Evolutionary conservation across 2,329 filamentous ascomycete genomes (phyloP), one percentile per base, ranked within the genome.

Genomic region (Epicoccum sorghinum): DNA sequence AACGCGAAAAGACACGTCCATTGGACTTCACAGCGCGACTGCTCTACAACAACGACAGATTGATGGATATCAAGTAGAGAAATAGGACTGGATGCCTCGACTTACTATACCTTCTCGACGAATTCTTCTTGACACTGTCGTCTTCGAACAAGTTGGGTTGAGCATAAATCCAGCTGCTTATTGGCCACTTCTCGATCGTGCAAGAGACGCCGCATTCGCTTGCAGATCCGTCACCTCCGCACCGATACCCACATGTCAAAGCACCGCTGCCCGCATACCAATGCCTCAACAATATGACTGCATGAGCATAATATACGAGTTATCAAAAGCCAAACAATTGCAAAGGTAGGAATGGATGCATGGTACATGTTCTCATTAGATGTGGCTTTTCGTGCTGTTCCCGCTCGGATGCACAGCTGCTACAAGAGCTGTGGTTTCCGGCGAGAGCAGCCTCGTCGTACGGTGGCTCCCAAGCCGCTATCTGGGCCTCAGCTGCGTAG

Each of bases 351-450:
- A 18, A 18, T 18, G 18, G 53, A 29, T 58, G 51, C 51, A 40
- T 52, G 55, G 33, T 55, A 61, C 60, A 61, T 61, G 46, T 57
- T 58, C 43, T 61, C 56, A 66, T 66, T 66, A 55, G 43, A 61
- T 61, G 47, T 61, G 47, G 55, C 60, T 64, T 61, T 57, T 60
- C 39, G 58, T 55, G 50, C 56, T 58, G 33, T 47, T 50, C 40
- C 10, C 32, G 38, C 47, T 38, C 54, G 58, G 40, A 58, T 44
- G 48, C 57, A 42, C 54, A 47, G 55, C 53, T 61, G 52, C 53
- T 59, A 41, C 49, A 38, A 30, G 30, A 45, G 27, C 38, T 38
- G 47, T 43, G 32, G 30, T 57, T 46, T 58, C 57, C 52, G 52
- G 52, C 52, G 52, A 49, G 40, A 50, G 59, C 58, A 55, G 44